phyloP scores from a whole-genome alignment of 1,284 basidiomycete species.

The Tranzscheliella williamsii region DNA sequence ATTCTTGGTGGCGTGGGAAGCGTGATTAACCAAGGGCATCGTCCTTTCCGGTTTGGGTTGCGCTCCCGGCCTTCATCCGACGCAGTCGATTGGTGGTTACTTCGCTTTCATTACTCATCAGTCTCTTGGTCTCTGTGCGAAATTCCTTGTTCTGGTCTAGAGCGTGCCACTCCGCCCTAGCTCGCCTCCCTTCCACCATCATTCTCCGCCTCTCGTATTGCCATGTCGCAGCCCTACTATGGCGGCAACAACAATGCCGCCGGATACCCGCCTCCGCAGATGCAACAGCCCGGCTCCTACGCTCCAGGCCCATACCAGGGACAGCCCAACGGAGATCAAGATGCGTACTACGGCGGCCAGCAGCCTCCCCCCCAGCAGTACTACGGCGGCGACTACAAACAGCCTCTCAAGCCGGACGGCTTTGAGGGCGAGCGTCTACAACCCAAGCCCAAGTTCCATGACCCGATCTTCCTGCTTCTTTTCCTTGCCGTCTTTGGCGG shows the following conservation, averaged over 20 bases:
- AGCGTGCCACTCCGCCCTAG: too few relatives aligned
- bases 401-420: conserved; percentile 45
- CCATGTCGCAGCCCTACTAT: conserved; percentile 31
- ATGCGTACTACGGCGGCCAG: conserved; percentile 41
- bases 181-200: too few relatives aligned
- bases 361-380: conserved; percentile 25
- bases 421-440: conserved; percentile 47
- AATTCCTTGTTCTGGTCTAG: too few relatives aligned
- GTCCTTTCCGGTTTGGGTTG: too few relatives aligned
- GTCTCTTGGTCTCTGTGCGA: too few relatives aligned
- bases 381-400: conserved; percentile 37
- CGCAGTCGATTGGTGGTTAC: too few relatives aligned
- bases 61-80: too few relatives aligned
- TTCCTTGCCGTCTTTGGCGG: conserved; percentile 60
- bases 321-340: conserved; percentile 41
- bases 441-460: conserved; percentile 51
- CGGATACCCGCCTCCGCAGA: conserved; percentile 22
- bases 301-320: conserved; percentile 30
- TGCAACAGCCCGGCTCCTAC: conserved; percentile 27
- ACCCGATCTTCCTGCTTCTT: conserved; percentile 59
- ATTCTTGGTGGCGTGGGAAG: too few relatives aligned
- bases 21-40: too few relatives aligned
- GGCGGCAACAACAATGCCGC: conserved; percentile 5
- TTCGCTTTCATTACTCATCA: too few relatives aligned
- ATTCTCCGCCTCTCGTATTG: background rate